Evolutionary conservation across 2,329 filamentous ascomycete species (phyloP), one percentile per base, ranked within the genome.

Genomic region (Alternaria rosae): DNA sequence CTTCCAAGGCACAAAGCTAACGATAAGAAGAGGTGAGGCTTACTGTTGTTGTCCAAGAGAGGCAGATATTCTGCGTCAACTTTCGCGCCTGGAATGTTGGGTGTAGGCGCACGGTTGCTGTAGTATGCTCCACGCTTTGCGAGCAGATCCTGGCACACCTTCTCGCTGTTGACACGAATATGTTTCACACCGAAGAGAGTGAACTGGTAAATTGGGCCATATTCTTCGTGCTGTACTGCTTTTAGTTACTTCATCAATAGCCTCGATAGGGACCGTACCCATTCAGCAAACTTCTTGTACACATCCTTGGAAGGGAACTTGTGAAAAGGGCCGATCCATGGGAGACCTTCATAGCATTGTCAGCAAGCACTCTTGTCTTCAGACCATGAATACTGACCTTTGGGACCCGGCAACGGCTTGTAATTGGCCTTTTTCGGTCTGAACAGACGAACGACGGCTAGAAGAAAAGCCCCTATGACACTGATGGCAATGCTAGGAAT

Each of bases 111-210:
- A 12, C 54, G 54, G 5, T 56, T 56, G 2, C 43, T 48, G 13
- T 56, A 56, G 43, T 35, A n/a, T n/a, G 54, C 43, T 32, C 54
- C 54, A 20, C 54, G 54, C 25, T 47, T 56, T 21, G 54, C 54
- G 28, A 56, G 54, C 17, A 56, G 11, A 21, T 56, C 54, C 20
- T 56, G 54, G 7, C 42, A 43, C 15, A 56, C 38, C 54, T 56
- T 56, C 25, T 56, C 54, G 28, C 54, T 56, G 6, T 56, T 56
- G 30, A 56, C 47, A 15, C 54, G 54, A 12, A 56, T 23, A 2
- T 56, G 54, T 15, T 32, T 56, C 0, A 38, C 25, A 9, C 54
- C 54, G 6, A 56, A 56, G 15, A 56, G 54, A 15, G 54, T 56
- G 5, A 48, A 56, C 30, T 56, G 54, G 43, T 56, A 56, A 28